Base-by-base conservation (phyloP, 2,329 filamentous ascomycete genomes). In the Claviceps cyperi region DNA sequence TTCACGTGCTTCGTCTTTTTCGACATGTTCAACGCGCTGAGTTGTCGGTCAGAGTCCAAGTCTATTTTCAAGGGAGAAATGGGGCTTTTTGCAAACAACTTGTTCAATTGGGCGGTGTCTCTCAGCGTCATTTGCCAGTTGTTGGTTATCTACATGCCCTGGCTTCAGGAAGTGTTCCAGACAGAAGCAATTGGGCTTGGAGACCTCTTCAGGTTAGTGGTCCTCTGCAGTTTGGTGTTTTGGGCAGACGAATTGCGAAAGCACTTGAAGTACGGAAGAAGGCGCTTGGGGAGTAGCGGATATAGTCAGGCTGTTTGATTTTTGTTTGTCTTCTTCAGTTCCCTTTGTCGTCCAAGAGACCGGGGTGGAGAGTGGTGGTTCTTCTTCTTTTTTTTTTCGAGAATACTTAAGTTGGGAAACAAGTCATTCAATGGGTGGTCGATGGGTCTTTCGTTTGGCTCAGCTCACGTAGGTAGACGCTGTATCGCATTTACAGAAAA, bases 1-100 rank as follows among this genome's bases (percentile, higher is more conserved):
- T 98, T 98, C 64, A 98, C 92, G 5, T 95, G 90, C 68, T 98
- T 98, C 63, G 92, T 98, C 44, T 78, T 98, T 49, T 98, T 97
- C 67, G 92, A 98, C 73, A 98, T 98, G 92, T 96, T 97, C 74
- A 97, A 98, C 66, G 92, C 92, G 1, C 74, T 98, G 21, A 84
- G 87, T 15, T 98, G 92, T 68, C 86, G 92, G 46, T 94, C 86
- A 7, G 90, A 95, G 63, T 81, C 78, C 54, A 97, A 97, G 66
- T 94, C 86, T 11, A 75, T 98, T 5, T 76, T 98, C 3, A 77
- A 84, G 24, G 91, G 92, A 40, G 90, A 98, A 63, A 75, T 94
- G 47, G 80, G 84, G 8, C 65, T 94, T 13, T 85, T 92, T 51
- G 81, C 83, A 8, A 98, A 98, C 64, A 84, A 81, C 53, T 84